Evolutionary conservation across 805 yeast genomes (phyloP), one percentile per base, ranked within the genome.

Genomic region (Candida corydali): DNA sequence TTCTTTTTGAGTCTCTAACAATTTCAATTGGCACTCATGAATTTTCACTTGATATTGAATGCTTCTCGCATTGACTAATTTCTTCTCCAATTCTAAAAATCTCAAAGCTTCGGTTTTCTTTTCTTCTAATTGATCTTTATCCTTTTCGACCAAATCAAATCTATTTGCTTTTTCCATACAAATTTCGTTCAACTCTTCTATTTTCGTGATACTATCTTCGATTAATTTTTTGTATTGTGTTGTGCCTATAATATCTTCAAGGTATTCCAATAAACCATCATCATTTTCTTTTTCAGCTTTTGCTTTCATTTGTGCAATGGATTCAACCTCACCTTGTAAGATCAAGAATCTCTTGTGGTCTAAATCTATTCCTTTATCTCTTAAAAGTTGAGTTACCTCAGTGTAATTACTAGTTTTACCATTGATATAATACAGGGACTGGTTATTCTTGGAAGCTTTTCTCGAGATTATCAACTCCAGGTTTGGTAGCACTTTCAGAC

Each of bases 281-380:
- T 91, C 98, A 45, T 78, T 78, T 36, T 86, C 95, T 34, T 70
- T 76, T 51, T 93, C 97, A 0, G 97, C 98, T 53, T 91, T 93
- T 8, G 99, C 85, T 55, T 91, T 91, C 99, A 93, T 94, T 57
- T 93, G 97, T 0, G 98, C 97, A 52, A 93, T 93, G 46, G 89
- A 82, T 63, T 93, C 99, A 29, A 93, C 98, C 57, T 93, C 99
- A 56, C 99, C 99, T 62, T 93, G 99, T 30, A 93, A 66, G 54
- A 93, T 94, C 49, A 93, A 70, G 51, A 93, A 93, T 49, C 99
- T 72, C 55, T 93, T 93, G 59, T 93, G 98, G 47, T 89, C 95
- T 43, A 93, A 69, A 59, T 93, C 98, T 40, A 93, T 84, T 4
- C 98, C 98, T 54, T 87, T 79, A 12, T 74, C 80, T 46, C 79